Base-by-base conservation (phyloP, 352 stramenopile genomes). In the Pilasporangium apinafurcum region DNA sequence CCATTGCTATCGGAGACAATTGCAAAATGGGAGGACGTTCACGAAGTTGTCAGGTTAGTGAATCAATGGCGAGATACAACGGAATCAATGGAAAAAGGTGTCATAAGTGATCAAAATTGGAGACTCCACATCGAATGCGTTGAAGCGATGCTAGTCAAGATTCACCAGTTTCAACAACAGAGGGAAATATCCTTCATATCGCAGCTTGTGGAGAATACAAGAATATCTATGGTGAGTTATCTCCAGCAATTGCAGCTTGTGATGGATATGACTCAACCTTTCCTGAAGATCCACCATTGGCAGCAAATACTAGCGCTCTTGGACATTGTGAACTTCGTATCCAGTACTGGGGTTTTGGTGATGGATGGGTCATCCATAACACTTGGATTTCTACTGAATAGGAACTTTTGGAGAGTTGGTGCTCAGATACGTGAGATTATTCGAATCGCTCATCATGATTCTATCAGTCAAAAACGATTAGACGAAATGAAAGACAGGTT, bases 21-120 rank as follows among this genome's bases (percentile, higher is more conserved):
- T 24, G 24, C 22, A 5, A 65, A 65, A 20, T 89, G 73, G 69
- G 56, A 62, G 5, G 61, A 84, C 28, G 69, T 83, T 7, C 63
- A 86, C 28, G 64, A 81, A n/a, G 39, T 89, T 12, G 64, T 80
- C 14, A 51, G 31, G 0, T 61, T 88, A 26, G 68, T 53, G 1
- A 37, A 69, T 9, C 48, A 80, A 22, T 88, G 76, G 76, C 61
- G 67, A 16, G 25, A 42, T 0, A 48, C 61, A 0, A 62, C 67
- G 10, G 58, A 64, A 27, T 37, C 61, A 16, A 88, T 86, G 69
- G 73, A 86, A 41, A 76, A 69, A n/a, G 68, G 65, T 0, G 75
- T 85, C 35, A 86, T 88, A 46, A 63, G 60, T 4, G 65, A 81
- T 12, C 76, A 88, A 51, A 65, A 71, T 14, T 88, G 76, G 76